Base-by-base conservation (phyloP, 176 grass and related monocot genomes). In the Musa beccarii region DNA sequence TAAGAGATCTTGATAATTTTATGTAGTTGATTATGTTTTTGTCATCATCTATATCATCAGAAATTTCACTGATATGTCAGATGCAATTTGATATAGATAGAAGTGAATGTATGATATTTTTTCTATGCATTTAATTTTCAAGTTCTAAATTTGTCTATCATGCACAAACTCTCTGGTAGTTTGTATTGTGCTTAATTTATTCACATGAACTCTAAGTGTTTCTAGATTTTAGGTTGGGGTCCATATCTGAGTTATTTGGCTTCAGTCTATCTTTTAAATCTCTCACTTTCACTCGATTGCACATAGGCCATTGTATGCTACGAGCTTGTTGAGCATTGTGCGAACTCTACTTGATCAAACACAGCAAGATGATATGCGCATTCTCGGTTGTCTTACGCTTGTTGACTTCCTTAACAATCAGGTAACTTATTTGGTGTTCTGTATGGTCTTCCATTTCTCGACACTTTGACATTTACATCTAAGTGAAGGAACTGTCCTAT, bases 291-390 rank as follows among this genome's bases (percentile, higher is more conserved):
- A 43, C 76, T 15, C 78, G 70, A 49, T 53, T 84, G 63, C 12
- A 85, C 72, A 69, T 83, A 99, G 95, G 89, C 83, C 95, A 50
- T 84, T 99, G 68, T 72, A 94, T 85, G 88, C 88, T 67, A 78
- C 89, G 57, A 99, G 90, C 83, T 89, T 89, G 69, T 91, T 99
- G 75, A 75, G 76, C 74, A 65, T 91, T 83, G 87, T 86, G 43
- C 83, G 79, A 51, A 87, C 88, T 75, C 88, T 99, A 79, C 86
- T 99, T 78, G 95, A 99, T 87, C 91, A 89, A 84, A 89, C 81
- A 77, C 68, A 49, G 1, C 74, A 83, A 73, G 84, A 99, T 79
- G 95, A 99, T 34, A 85, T 92, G 70, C 78, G 72, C 61, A 63
- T 87, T 49, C 69, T 83, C n/a, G 95, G 90, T 78, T 94, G 95